These are phyloP conservation scores for Coemansia sp. DNA, from an alignment of 192 early-diverging fungal genomes.

Conservation along the genomic window DNA sequence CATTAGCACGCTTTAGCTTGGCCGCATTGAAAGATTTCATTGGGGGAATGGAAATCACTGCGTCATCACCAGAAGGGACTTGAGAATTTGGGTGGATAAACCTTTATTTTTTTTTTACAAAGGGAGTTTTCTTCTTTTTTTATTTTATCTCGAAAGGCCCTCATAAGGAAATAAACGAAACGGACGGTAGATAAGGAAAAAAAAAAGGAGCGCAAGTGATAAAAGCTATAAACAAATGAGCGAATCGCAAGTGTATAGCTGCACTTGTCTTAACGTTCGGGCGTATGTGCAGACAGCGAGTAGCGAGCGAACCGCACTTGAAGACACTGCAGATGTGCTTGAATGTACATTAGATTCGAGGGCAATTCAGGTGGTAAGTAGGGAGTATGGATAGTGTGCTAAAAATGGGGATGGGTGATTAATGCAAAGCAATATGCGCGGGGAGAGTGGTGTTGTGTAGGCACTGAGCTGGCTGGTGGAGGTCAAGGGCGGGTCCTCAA, in stretches of 20 bases:
- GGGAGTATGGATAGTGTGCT: not conserved
- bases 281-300: slow-evolving; percentile 20
- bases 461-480: slow-evolving; percentile 34
- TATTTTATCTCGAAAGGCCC: not conserved
- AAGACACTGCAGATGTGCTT: slow-evolving; percentile 39
- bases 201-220: slow-evolving; percentile 2
- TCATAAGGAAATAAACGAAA: slow-evolving; percentile 2
- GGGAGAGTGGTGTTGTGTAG: slow-evolving; percentile 14
- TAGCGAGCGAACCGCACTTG: slow-evolving; percentile 24
- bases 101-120: too few species aligned
- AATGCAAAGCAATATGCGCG: slow-evolving; percentile 1
- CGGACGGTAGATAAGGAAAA: not conserved
- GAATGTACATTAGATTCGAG: slow-evolving; percentile 32
- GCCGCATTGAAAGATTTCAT: too few species aligned
- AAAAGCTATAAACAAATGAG: slow-evolving; percentile 8
- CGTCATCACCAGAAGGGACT: slow-evolving; percentile 1
- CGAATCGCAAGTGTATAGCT: slow-evolving; percentile 14
- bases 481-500: slow-evolving; percentile 46
- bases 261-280: slow-evolving; percentile 45
- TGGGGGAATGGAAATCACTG: not conserved
- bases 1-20: too few species aligned
- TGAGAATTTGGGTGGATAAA: too few species aligned
- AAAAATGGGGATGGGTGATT: not conserved
- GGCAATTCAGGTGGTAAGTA: slow-evolving; percentile 46
- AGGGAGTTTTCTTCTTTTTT: slow-evolving; percentile 4